These are phyloP conservation scores for Pyronema omphalodes DNA, from an alignment of 495 filamentous ascomycete species.

Conservation along the genomic window DNA sequence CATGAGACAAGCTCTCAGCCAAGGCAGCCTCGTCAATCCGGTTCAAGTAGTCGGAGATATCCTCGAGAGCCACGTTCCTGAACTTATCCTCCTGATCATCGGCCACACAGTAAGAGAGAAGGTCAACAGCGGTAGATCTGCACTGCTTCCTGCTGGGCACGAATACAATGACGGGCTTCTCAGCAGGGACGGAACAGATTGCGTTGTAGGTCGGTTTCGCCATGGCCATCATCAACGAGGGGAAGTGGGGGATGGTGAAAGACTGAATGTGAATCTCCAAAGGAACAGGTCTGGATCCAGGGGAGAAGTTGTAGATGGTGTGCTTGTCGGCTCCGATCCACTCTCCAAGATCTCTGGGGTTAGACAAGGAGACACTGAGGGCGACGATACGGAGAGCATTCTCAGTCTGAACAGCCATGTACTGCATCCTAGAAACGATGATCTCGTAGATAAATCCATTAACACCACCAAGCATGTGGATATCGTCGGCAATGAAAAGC, in stretches of 20 bases:
- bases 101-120: constrained; percentile 64
- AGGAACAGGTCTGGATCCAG: constrained; percentile 67
- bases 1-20: constrained; percentile 80
- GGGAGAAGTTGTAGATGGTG: constrained; percentile 96
- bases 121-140: constrained; percentile 71
- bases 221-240: constrained; percentile 96
- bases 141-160: constrained; percentile 86
- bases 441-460: constrained; percentile 86
- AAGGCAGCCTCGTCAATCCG: constrained; percentile 71
- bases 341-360: constrained; percentile 84
- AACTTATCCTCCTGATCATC: constrained; percentile 92
- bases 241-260: constrained; percentile 90
- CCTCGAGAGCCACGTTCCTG: constrained; percentile 57
- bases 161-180: constrained; percentile 81
- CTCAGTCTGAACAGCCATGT: constrained; percentile 76
- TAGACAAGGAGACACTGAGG: constrained; percentile 80
- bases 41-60: constrained; percentile 63
- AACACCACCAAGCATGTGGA: constrained; percentile 87
- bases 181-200: constrained; percentile 62
- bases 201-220: constrained; percentile 78
- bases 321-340: constrained; percentile 99
- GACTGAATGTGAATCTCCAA: constrained; percentile 91
- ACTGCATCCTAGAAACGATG: constrained; percentile 92
- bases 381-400: constrained; percentile 73
- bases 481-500: constrained; percentile 87